These are phyloP conservation scores for Cynanchum wilfordii DNA, from an alignment of 257 asterid species.

Conservation along the genomic window DNA sequence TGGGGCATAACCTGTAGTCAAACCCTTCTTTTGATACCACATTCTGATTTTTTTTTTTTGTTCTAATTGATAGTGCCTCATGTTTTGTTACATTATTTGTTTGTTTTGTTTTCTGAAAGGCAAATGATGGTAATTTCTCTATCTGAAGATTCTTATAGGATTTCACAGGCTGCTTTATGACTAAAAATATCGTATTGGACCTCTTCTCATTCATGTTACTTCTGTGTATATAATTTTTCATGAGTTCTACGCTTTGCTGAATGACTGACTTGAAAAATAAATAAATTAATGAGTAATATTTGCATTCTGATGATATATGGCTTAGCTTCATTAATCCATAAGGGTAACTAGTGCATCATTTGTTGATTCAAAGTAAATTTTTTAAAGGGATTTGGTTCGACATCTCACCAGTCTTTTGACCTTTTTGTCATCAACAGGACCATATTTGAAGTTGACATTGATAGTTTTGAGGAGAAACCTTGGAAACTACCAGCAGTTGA, in stretches of 20 bases:
- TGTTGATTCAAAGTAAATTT: not conserved
- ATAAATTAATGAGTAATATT: not conserved
- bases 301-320: not conserved
- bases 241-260: not conserved
- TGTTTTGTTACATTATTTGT: not conserved
- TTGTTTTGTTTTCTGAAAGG: not conserved
- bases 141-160: not conserved
- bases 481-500: conserved; percentile 86
- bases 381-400: not conserved
- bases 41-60: not conserved
- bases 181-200: not conserved
- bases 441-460: conserved; percentile 96
- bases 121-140: not conserved
- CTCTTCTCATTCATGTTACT: not conserved
- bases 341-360: not conserved
- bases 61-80: not conserved
- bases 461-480: conserved; percentile 92
- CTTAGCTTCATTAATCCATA: conserved; percentile 1
- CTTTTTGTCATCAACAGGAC: conserved; percentile 53
- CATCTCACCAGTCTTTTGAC: conserved; percentile 1
- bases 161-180: not conserved
- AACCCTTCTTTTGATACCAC: not conserved
- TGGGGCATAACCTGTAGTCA: not conserved
- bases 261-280: not conserved
- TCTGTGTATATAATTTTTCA: not conserved